Conservation (phyloP, 108 stramenopile species). For the Nitzschia putrida region DNA sequence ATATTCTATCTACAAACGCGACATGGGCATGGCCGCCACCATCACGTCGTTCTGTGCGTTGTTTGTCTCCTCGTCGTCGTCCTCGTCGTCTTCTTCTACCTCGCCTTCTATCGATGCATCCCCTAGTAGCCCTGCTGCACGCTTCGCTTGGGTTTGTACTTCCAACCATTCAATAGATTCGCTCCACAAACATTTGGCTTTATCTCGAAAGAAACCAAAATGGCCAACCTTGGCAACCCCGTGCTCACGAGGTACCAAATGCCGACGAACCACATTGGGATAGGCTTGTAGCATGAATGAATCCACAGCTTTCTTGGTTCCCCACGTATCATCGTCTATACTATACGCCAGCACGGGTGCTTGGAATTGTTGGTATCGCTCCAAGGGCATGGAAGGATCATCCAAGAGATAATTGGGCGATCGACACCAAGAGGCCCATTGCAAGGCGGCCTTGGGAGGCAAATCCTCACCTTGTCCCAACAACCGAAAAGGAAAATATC, state of each 20-base stretch:
- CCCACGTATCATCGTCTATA: conserved; percentile 4
- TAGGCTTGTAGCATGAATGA: not conserved
- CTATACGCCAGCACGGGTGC: conserved; percentile 1
- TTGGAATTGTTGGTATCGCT: not conserved
- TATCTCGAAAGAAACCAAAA: conserved; percentile 11
- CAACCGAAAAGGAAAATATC: no score
- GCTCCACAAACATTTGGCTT: not conserved
- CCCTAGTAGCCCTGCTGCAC: no score
- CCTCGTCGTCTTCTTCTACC: no score
- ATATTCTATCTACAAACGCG: no score
- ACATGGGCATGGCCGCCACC: no score
- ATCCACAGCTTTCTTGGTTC: conserved; percentile 2
- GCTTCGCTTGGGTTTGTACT: not conserved
- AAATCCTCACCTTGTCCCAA: no score
- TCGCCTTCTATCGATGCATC: no score
- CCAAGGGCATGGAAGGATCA: not conserved
- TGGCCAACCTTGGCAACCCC: conserved; percentile 1
- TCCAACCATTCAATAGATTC: conserved; percentile 7
- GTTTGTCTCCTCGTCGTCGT: no score
- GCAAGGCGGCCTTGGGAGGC: no score
- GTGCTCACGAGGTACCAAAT: not conserved
- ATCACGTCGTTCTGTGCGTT: no score
- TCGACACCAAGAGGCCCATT: no score
- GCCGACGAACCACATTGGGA: conserved; percentile 5
- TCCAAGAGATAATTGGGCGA: no score